These are phyloP conservation scores for Gelatoporia subvermispora DNA, from an alignment of 768 basidiomycete genomes.

Conservation along the genomic window DNA sequence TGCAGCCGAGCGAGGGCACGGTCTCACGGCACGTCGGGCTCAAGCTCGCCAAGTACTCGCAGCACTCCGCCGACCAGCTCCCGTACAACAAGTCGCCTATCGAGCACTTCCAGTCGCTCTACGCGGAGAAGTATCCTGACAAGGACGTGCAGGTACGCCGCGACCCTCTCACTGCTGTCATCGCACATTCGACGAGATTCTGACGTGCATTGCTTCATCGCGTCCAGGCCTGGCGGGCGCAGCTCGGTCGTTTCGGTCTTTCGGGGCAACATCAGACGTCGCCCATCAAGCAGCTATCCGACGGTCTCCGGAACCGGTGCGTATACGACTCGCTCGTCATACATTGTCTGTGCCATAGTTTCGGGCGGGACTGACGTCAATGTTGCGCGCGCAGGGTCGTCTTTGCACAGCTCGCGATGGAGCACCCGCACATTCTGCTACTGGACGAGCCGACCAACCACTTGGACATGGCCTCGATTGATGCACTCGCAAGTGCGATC, in stretches of 20 bases:
- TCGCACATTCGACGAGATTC: conserved; percentile 2
- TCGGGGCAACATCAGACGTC: conserved; percentile 90
- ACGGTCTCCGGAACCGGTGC: conserved; percentile 92
- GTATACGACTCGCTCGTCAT: conserved; percentile 19
- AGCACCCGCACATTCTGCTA: conserved; percentile 91
- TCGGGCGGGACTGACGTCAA: background rate
- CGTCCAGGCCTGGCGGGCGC: conserved; percentile 82
- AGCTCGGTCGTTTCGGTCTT: conserved; percentile 94
- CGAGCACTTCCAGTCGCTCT: conserved; percentile 88
- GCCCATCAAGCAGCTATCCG: conserved; percentile 91
- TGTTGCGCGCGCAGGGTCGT: conserved; percentile 59
- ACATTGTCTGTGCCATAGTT: background rate
- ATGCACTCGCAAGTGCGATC: conserved; percentile 92
- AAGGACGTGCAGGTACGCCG: conserved; percentile 68
- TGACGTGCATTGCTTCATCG: background rate
- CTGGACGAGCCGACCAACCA: conserved; percentile 97
- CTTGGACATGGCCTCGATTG: conserved; percentile 97
- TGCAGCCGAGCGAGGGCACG: conserved; percentile 81
- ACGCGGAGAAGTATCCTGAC: conserved; percentile 82
- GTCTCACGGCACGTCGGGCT: conserved; percentile 84
- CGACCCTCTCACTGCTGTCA: conserved; percentile 5
- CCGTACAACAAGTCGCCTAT: conserved; percentile 89
- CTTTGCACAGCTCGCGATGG: conserved; percentile 95
- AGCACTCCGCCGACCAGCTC: conserved; percentile 97
- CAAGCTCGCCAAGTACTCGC: conserved; percentile 97